phyloP scores from a whole-genome alignment of 2,329 filamentous ascomycete species.

The Paradendryphiella salina region DNA sequence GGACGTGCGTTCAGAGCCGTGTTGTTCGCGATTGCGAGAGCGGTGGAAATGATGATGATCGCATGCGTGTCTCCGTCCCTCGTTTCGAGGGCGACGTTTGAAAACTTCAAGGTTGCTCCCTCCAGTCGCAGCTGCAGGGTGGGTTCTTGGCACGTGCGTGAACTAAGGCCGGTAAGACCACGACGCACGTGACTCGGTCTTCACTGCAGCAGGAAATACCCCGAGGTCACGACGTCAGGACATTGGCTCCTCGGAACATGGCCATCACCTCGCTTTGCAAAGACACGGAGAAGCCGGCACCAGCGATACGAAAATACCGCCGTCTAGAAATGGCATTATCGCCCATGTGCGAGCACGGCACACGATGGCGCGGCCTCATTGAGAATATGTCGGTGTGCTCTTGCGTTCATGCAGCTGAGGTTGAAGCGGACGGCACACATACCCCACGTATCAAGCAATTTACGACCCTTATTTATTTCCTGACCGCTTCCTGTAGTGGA shows the following conservation, averaged over 20 bases:
- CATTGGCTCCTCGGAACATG: not conserved
- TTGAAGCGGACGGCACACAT: slow-evolving; percentile 1
- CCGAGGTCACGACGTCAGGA: not conserved
- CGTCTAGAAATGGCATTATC: not conserved
- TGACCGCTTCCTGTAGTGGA: not conserved
- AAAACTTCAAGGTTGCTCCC: no score
- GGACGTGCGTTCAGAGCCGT: not conserved
- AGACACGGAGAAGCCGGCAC: not conserved
- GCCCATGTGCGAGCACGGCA: slow-evolving; percentile 1
- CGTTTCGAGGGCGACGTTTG: no score
- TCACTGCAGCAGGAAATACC: not conserved
- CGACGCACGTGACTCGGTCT: not conserved
- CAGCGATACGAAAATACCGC: not conserved
- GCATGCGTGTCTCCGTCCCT: not conserved
- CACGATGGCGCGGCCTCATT: slow-evolving; percentile 7
- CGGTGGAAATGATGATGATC: not conserved
- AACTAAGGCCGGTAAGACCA: not conserved
- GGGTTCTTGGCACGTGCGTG: not conserved
- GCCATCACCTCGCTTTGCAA: not conserved
- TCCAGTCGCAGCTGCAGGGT: not conserved
- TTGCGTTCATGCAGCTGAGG: slow-evolving; percentile 7
- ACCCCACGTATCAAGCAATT: slow-evolving; percentile 5
- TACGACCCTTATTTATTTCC: no score
- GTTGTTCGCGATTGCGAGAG: not conserved
- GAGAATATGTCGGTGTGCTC: slow-evolving; percentile 16